Evolutionary conservation across 257 asterid species (phyloP), one percentile per base, ranked within the genome.

Genomic region (Solanum medicagineum): DNA sequence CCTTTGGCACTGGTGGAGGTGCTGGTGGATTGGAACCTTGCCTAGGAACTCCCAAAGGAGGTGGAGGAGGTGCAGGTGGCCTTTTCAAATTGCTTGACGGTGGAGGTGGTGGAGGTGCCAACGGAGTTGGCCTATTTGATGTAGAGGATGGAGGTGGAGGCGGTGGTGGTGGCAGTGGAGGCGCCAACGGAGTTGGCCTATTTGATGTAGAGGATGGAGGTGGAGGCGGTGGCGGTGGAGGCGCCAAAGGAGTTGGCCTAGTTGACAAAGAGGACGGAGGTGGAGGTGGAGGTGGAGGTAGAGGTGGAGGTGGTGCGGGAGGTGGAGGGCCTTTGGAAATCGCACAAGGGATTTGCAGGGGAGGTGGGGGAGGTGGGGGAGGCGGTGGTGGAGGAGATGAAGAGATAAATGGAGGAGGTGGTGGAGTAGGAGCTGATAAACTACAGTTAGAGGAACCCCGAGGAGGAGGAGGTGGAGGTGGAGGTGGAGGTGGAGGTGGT

Each of bases 1-100:
- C 90, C 81, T 90, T 91, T 87, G 91, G 85, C 73, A 88, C 89
- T 32, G 86, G 89, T 45, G 89, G 86, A 73, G 92, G 88, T 54
- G 82, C 63, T 14, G 92, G 87, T 26, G 91, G 90, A 60, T 90
- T 87, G 16, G 63, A 49, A 85, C 83, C 66, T 63, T 90, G 90
- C 14, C 84, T 70, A 82, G 90, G 88, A 84, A 85, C 88, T 62
- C 71, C 85, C 5, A 81, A 91, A 12, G 95, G 93, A 70, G 95
- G 88, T 10, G 92, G 92, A 77, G 89, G 89, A 16, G 90, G 88
- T 44, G 86, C 84, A 45, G 85, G 83, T 68, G 83, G 75, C 85
- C 71, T 84, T 49, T 70, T 70, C 71, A 80, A 85, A 85, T n/a
- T 55, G 62, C 82, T 85, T 47, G 77, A 44, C 36, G 83, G 59